phyloP scores from a whole-genome alignment of 2,329 filamentous ascomycete genomes.

The Nothomitra cinnamomea region DNA sequence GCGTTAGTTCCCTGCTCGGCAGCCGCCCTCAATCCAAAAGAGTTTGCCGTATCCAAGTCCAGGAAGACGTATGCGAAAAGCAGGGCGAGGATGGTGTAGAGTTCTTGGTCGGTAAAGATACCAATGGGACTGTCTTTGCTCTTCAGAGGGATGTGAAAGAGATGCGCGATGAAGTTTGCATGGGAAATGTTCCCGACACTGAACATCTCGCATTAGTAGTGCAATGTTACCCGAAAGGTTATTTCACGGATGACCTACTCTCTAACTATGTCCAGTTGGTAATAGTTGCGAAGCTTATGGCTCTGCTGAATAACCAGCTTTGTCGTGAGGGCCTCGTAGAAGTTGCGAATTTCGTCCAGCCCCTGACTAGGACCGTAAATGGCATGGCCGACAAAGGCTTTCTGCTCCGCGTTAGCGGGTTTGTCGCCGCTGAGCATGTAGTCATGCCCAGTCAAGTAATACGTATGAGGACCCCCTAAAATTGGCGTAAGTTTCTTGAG shows the following conservation, averaged over 20 bases:
- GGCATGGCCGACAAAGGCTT: slow-evolving; percentile 25
- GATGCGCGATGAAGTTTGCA: slow-evolving; percentile 34
- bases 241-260: slow-evolving; percentile 23
- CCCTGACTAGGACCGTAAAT: neutral
- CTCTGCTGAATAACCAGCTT: slow-evolving; percentile 47
- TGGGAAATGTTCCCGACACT: slow-evolving; percentile 34
- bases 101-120: slow-evolving; percentile 38
- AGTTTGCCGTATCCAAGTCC: slow-evolving; percentile 47
- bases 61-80: slow-evolving; percentile 51
- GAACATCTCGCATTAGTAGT: neutral
- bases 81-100: slow-evolving; percentile 43
- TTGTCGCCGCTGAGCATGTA: slow-evolving; percentile 37
- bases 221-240: neutral
- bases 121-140: slow-evolving; percentile 32
- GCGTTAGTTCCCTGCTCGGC: slow-evolving; percentile 39
- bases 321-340: slow-evolving; percentile 46
- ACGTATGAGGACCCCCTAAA: too few relatives aligned
- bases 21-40: slow-evolving; percentile 43
- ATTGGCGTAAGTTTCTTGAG: too few relatives aligned
- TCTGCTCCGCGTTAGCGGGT: slow-evolving; percentile 31
- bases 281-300: slow-evolving; percentile 41
- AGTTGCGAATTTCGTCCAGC: slow-evolving; percentile 35
- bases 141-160: slow-evolving; percentile 38
- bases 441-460: slow-evolving; percentile 38
- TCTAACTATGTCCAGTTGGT: slow-evolving; percentile 52